phyloP scores from a whole-genome alignment of 148 eudicot genomes.

The Rhododendron mucronatum region DNA sequence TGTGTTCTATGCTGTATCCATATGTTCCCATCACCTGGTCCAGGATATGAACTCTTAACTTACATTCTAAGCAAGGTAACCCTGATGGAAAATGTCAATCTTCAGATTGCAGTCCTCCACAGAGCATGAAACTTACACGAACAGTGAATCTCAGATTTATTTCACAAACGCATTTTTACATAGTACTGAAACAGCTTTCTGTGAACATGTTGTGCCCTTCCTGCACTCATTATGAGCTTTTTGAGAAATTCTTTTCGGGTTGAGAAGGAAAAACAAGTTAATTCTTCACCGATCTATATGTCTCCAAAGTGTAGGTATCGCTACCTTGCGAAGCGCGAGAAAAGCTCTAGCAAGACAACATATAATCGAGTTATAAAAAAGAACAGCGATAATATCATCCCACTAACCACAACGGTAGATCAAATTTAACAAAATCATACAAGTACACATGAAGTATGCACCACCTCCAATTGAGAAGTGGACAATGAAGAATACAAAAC shows the following conservation, averaged over 20 bases:
- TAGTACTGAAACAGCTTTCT: neutral
- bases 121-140: neutral
- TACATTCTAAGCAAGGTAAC: neutral
- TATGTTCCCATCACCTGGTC: constrained; percentile 93
- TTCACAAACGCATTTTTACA: neutral
- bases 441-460: too few relatives aligned
- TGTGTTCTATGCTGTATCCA: constrained; percentile 94
- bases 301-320: neutral
- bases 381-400: too few relatives aligned
- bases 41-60: neutral
- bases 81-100: neutral
- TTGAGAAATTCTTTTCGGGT: neutral
- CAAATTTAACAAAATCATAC: too few relatives aligned
- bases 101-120: neutral
- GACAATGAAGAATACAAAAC: neutral
- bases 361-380: too few relatives aligned
- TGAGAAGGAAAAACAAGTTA: neutral
- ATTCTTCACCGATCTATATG: too few relatives aligned
- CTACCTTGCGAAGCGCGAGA: neutral
- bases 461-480: neutral
- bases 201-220: neutral
- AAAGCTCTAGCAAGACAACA: neutral
- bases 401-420: too few relatives aligned
- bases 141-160: neutral
- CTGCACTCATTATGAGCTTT: neutral